Evolutionary conservation across 768 basidiomycete species (phyloP).

Genomic region (Pseudohyphozyma bogoriensis): DNA sequence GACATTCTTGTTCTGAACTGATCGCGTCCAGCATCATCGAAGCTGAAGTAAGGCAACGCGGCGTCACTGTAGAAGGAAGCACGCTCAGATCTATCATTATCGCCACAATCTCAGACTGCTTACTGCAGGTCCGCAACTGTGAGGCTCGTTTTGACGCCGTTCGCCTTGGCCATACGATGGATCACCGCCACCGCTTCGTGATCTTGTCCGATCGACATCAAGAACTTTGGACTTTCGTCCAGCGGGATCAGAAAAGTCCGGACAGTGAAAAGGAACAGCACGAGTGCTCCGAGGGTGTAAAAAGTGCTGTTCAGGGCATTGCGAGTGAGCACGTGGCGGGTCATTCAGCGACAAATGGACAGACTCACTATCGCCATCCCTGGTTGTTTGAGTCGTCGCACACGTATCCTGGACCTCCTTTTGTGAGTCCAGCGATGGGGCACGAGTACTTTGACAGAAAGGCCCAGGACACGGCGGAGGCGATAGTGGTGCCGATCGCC

Average conservation of each 20-base stretch:
- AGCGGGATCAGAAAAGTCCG: constrained; percentile 53
- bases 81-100: too few species aligned
- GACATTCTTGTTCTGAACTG: constrained; percentile 8
- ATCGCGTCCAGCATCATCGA: neutral
- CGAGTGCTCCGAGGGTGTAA: constrained; percentile 35
- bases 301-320: neutral
- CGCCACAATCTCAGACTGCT: too few species aligned
- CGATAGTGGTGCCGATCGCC: constrained; percentile 48
- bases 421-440: too few species aligned
- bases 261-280: constrained; percentile 48
- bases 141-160: constrained; percentile 45
- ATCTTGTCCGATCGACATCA: constrained; percentile 51
- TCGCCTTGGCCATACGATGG: constrained; percentile 45
- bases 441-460: constrained; percentile 54
- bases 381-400: constrained; percentile 48
- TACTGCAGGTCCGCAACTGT: constrained; percentile 44
- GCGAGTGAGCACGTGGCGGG: too few species aligned
- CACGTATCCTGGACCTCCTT: constrained; percentile 40
- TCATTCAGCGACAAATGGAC: too few species aligned
- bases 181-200: constrained; percentile 49
- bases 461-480: constrained; percentile 49
- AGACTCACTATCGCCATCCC: constrained; percentile 52
- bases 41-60: constrained; percentile 18
- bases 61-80: too few species aligned
- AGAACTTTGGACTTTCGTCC: constrained; percentile 55